These are phyloP conservation scores for Xylaria sp. DNA, from an alignment of 2,329 filamentous ascomycete genomes.

Conservation along the genomic window DNA sequence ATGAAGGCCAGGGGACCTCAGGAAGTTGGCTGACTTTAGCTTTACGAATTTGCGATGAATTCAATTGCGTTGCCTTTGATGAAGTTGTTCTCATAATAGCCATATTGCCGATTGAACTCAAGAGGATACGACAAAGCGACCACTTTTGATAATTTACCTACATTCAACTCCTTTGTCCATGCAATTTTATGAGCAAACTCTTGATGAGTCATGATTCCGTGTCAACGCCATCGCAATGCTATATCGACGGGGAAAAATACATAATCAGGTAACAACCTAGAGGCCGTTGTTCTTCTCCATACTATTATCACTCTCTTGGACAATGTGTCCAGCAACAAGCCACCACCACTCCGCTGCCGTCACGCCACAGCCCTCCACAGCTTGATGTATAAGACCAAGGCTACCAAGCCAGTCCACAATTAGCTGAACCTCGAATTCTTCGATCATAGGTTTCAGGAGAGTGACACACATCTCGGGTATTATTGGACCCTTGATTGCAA, in stretches of 20 bases:
- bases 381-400: constrained; percentile 61
- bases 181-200: not conserved
- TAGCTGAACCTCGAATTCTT: constrained; percentile 69
- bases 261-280: not conserved
- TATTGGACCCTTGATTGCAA: constrained; percentile 70
- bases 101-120: not conserved
- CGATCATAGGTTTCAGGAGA: constrained; percentile 66
- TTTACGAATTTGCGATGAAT: not conserved
- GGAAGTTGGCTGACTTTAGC: not conserved
- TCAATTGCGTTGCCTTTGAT: not conserved
- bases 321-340: constrained; percentile 61
- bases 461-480: constrained; percentile 62
- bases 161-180: not conserved
- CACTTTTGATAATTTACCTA: too few species aligned
- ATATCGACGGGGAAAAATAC: not conserved
- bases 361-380: constrained; percentile 54
- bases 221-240: constrained; percentile 2
- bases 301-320: constrained; percentile 35
- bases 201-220: not conserved
- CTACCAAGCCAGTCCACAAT: constrained; percentile 67
- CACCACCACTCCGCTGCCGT: constrained; percentile 74
- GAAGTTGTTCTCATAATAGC: not conserved
- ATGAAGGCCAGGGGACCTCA: not conserved
- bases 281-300: not conserved
- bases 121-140: not conserved